phyloP scores from a whole-genome alignment of 805 yeast genomes.

The Dipodascus albidus region DNA sequence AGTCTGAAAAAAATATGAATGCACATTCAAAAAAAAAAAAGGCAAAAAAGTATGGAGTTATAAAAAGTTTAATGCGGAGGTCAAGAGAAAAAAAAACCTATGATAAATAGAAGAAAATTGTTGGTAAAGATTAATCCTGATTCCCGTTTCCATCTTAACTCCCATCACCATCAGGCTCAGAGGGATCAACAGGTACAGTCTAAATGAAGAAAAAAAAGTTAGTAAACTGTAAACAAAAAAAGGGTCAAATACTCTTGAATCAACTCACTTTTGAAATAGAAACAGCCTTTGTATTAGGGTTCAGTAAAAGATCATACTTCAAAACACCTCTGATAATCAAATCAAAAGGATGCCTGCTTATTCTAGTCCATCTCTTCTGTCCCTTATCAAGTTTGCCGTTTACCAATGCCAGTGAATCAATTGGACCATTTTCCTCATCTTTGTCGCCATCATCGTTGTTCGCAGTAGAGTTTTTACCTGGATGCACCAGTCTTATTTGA shows the following conservation, averaged over 20 bases:
- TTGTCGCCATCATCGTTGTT: conserved; percentile 15
- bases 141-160: not conserved
- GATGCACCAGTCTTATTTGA: conserved; percentile 59
- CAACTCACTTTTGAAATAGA: conserved; percentile 10
- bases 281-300: conserved; percentile 18
- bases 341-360: conserved; percentile 75
- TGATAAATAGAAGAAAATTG: not conserved
- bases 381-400: conserved; percentile 17
- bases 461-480: conserved; percentile 39
- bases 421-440: not conserved
- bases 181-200: conserved; percentile 1
- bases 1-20: not conserved
- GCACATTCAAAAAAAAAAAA: not conserved
- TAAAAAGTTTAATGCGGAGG: not conserved
- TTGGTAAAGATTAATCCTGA: not conserved
- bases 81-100: not conserved
- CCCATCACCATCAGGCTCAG: not conserved
- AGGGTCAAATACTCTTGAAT: not conserved
- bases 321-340: conserved; percentile 73
- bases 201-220: not conserved
- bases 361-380: conserved; percentile 53
- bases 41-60: not conserved
- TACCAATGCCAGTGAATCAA: not conserved
- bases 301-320: conserved; percentile 63
- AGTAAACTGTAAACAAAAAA: not conserved